Conservation (phyloP, 163 green algal species). For the Chloromonas sp. region DNA sequence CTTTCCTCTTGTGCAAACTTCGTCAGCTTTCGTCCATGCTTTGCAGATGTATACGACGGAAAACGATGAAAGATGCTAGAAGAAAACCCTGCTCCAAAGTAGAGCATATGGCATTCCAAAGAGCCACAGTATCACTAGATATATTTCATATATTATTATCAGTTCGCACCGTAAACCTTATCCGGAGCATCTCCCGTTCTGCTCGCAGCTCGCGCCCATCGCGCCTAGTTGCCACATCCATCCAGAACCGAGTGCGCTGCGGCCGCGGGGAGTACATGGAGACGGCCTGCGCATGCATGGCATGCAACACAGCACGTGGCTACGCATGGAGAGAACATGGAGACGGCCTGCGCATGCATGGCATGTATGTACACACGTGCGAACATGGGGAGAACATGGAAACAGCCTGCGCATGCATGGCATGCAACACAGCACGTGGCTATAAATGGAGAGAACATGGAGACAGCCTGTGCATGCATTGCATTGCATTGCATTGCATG, state of each 20-base stretch:
- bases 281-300: not conserved
- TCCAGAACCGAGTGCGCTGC: slow-evolving; percentile 10
- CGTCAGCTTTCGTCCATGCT: no score
- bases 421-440: not conserved
- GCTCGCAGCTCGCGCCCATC: not conserved
- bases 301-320: not conserved
- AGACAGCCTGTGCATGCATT: no score
- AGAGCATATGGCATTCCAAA: no score
- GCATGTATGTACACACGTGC: not conserved
- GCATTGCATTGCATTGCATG: not conserved
- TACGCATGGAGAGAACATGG: not conserved
- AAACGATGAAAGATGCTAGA: no score
- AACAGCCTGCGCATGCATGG: not conserved
- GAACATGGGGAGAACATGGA: not conserved
- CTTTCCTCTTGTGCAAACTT: no score
- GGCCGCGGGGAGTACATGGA: slow-evolving; percentile 2
- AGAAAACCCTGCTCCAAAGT: no score
- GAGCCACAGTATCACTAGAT: no score
- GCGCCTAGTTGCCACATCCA: slow-evolving; percentile 6
- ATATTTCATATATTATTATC: no score
- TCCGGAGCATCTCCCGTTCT: slow-evolving; percentile 7
- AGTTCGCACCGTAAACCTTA: slow-evolving; percentile 11
- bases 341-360: no score
- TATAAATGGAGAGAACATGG: not conserved
- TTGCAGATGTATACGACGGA: no score